phyloP scores from a whole-genome alignment of 352 stramenopile species.

The Elongisporangium anandrum region DNA sequence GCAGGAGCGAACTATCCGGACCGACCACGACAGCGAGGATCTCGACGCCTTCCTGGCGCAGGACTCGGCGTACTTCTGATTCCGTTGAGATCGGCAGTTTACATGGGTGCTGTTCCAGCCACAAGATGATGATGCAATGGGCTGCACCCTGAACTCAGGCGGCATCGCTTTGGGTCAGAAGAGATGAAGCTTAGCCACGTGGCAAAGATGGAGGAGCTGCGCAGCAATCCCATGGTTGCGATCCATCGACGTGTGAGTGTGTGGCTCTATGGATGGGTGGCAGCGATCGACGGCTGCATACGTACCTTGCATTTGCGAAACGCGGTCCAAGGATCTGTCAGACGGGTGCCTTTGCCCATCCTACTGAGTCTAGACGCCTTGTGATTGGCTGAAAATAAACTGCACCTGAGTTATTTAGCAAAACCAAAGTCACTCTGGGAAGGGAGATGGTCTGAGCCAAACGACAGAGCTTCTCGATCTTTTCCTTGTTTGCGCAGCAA shows the following conservation, averaged over 20 bases:
- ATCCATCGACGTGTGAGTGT: neutral
- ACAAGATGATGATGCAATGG: neutral
- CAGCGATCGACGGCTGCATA: neutral
- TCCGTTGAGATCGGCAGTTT: neutral
- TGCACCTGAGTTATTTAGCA: neutral
- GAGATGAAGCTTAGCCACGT: neutral
- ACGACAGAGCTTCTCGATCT: neutral
- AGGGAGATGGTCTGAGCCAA: neutral
- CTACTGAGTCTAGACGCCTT: neutral
- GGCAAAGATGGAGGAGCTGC: neutral
- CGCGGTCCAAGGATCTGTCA: neutral
- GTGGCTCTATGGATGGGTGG: neutral
- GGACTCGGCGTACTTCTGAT: conserved; percentile 47
- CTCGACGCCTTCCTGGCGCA: conserved; percentile 58
- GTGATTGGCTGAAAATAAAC: neutral
- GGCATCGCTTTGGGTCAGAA: neutral
- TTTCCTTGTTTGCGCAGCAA: neutral
- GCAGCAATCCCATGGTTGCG: neutral
- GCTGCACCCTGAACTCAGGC: neutral
- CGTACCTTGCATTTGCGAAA: neutral
- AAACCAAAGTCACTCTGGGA: neutral
- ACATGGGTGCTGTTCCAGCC: neutral
- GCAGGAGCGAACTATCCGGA: conserved; percentile 42
- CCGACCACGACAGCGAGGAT: conserved; percentile 40
- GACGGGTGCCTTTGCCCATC: neutral